Percentiles rank a stretch among this genome's conserved stretches.
Conservation (phyloP, 768 basidiomycete genomes). For the Suillus hirtellus region DNA sequence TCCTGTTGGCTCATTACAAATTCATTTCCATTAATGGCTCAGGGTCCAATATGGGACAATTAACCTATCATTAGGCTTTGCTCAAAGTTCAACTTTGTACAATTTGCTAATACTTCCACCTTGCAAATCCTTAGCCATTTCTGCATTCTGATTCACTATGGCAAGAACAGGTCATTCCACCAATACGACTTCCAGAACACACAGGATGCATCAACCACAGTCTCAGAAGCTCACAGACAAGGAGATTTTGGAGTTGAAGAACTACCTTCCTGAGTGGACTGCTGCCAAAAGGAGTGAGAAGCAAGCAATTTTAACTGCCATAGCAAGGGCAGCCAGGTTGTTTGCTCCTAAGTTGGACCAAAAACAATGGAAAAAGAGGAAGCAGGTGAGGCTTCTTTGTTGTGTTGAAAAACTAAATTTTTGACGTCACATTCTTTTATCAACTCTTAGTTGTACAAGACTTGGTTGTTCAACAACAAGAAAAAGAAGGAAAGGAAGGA, state of each 20-base stretch:
- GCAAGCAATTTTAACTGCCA: too few species aligned
- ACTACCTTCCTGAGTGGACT: not conserved
- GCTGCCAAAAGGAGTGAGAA: too few species aligned
- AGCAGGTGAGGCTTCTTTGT: not conserved
- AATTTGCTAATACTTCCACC: not conserved
- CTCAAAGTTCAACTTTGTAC: not conserved
- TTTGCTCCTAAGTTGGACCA: too few species aligned
- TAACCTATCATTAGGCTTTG: not conserved
- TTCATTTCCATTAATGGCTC: not conserved
- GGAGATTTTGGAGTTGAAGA: not conserved
- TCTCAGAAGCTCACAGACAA: not conserved
- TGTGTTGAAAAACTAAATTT: not conserved
- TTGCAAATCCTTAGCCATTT: not conserved
- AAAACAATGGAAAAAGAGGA: not conserved
- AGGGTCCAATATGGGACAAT: not conserved
- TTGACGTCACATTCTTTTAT: not conserved
- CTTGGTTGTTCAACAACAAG: too few species aligned
- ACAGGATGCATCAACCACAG: not conserved
- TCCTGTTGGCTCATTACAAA: not conserved
- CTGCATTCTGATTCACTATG: not conserved
- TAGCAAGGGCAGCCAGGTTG: too few species aligned
- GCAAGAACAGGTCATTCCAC: too few species aligned
- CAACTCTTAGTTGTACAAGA: not conserved
- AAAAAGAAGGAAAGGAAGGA: too few species aligned
- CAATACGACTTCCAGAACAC: not conserved